phyloP scores from a whole-genome alignment of 768 basidiomycete species.

The Mycena venus region DNA sequence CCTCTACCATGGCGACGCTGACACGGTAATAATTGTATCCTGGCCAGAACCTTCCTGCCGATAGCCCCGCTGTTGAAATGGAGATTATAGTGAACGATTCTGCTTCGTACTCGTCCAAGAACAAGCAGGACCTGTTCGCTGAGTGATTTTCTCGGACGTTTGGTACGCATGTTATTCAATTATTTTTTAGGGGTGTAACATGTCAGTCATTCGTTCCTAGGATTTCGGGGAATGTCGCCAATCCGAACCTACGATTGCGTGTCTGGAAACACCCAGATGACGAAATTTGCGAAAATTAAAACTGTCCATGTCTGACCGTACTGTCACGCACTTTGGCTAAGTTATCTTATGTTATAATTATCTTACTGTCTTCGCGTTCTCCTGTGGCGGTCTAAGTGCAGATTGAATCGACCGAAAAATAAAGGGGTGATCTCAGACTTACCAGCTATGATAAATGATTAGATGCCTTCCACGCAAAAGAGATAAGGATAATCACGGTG shows the following conservation, averaged over 20 bases:
- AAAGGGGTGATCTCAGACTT: no score
- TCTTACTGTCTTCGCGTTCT: neutral
- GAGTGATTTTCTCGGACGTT: neutral
- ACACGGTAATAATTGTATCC: neutral
- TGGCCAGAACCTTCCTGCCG: neutral
- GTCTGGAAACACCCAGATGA: neutral
- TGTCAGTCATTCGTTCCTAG: neutral
- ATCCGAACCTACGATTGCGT: neutral
- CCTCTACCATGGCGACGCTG: neutral
- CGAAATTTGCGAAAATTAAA: neutral
- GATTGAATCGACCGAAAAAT: no score
- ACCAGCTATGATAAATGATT: no score
- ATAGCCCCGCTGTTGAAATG: neutral
- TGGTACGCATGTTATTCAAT: neutral
- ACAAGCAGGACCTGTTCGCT: neutral
- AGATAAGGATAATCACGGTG: no score
- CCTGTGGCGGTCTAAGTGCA: neutral
- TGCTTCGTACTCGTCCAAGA: slow-evolving; percentile 4
- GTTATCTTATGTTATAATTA: neutral
- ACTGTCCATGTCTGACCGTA: neutral
- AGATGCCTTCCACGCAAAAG: no score
- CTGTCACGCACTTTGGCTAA: neutral
- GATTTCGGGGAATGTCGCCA: neutral
- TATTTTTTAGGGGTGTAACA: neutral
- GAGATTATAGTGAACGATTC: slow-evolving; percentile 1